These are phyloP conservation scores for Emydomyces testavorans DNA, from an alignment of 2,329 filamentous ascomycete species.

Conservation along the genomic window DNA sequence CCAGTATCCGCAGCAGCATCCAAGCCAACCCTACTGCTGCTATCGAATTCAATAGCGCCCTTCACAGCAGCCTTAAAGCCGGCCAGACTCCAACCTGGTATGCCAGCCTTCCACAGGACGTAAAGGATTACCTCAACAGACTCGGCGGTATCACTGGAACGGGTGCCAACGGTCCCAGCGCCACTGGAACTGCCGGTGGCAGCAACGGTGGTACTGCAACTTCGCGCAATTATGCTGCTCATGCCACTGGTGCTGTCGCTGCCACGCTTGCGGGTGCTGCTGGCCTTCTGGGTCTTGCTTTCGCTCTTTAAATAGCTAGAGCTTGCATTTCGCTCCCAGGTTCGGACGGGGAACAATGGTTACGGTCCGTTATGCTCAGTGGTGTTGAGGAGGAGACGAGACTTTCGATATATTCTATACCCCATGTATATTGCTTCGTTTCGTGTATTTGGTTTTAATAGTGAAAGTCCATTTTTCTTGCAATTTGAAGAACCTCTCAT, in stretches of 20 bases:
- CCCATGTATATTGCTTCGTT: constrained; percentile 5
- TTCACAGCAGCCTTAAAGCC: constrained; percentile 15
- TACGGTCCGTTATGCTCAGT: not conserved
- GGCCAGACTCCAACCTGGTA: constrained; percentile 16
- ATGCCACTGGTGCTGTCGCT: constrained; percentile 12
- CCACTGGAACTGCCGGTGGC: not conserved
- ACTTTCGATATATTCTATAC: constrained; percentile 3
- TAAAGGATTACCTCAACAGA: constrained; percentile 12
- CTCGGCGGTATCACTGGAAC: constrained; percentile 30
- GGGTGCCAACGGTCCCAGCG: not conserved
- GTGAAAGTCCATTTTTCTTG: no score
- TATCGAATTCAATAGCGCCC: constrained; percentile 7
- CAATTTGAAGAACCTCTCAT: no score
- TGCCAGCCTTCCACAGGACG: constrained; percentile 12
- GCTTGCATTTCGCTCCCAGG: not conserved
- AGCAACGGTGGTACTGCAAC: constrained; percentile 2
- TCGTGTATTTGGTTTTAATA: constrained; percentile 5
- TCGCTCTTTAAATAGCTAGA: constrained; percentile 14
- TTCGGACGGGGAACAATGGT: not conserved
- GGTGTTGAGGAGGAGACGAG: not conserved
- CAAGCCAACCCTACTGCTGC: constrained; percentile 4
- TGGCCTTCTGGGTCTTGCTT: constrained; percentile 17
- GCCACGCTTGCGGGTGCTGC: constrained; percentile 17
- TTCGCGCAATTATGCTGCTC: constrained; percentile 11
- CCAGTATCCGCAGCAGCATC: constrained; percentile 9